These are phyloP conservation scores for Corymbia maculata DNA, from an alignment of 345 rosid genomes.

Conservation along the genomic window DNA sequence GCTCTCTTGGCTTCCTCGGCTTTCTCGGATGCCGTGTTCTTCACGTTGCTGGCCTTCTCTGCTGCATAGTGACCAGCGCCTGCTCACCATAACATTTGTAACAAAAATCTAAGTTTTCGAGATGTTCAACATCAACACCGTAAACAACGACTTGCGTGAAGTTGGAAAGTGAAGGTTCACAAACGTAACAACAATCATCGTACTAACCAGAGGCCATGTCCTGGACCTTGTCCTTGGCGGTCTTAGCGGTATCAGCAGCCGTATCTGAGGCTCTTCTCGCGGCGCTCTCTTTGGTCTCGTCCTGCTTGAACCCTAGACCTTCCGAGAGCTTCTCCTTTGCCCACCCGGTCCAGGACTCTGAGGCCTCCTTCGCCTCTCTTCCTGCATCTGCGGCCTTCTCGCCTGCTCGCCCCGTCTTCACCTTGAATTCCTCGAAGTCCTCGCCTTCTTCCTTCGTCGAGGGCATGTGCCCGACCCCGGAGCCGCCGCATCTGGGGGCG, in stretches of 20 bases:
- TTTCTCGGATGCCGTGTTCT: neutral
- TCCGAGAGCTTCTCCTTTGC: conserved; percentile 40
- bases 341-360: conserved; percentile 51
- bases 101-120: neutral
- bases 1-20: neutral
- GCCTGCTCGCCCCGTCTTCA: neutral
- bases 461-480: conserved; percentile 9
- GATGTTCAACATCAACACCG: neutral
- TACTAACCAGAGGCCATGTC: conserved; percentile 25
- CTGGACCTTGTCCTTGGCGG: conserved; percentile 14
- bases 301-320: conserved; percentile 28
- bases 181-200: neutral
- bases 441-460: neutral
- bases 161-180: neutral
- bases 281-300: conserved; percentile 9
- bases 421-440: neutral
- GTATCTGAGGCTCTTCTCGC: conserved; percentile 13
- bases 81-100: neutral
- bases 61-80: conserved; percentile 8
- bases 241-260: conserved; percentile 7
- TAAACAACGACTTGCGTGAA: neutral
- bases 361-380: conserved; percentile 7
- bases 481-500: neutral
- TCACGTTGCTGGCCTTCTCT: conserved; percentile 10
- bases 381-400: neutral